Conservation (phyloP, 768 basidiomycete genomes). For the Filobasidium floriforme region DNA sequence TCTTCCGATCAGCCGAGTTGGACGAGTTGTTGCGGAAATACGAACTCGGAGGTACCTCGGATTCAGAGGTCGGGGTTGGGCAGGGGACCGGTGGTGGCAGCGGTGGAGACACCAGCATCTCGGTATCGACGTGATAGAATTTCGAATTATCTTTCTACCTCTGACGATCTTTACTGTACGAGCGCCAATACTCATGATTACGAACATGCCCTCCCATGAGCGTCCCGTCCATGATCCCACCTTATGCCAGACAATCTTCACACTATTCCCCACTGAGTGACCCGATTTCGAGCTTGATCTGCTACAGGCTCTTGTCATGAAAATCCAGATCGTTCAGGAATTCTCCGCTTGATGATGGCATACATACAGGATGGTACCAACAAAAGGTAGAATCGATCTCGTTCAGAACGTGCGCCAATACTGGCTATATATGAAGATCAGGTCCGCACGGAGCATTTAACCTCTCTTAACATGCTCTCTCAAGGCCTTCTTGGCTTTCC, state of each 20-base stretch:
- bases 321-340: too few species aligned
- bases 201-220: too few species aligned
- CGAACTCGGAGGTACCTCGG: slow-evolving; percentile 78
- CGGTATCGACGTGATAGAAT: slow-evolving; percentile 5
- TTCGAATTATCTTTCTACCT: background rate
- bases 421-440: too few species aligned
- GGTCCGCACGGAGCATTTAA: too few species aligned
- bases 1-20: slow-evolving; percentile 80
- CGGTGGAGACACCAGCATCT: slow-evolving; percentile 30
- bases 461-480: background rate
- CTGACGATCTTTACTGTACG: background rate
- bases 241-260: too few species aligned
- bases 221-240: too few species aligned
- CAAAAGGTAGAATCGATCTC: too few species aligned
- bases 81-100: slow-evolving; percentile 43
- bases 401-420: too few species aligned
- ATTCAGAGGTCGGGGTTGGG: slow-evolving; percentile 45
- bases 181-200: background rate
- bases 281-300: background rate
- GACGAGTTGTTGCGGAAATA: slow-evolving; percentile 71
- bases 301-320: too few species aligned
- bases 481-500: background rate
- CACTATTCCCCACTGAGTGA: background rate
- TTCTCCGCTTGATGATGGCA: too few species aligned
- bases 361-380: too few species aligned